Conservation (phyloP, 768 basidiomycete genomes). For the Paxillus rubicundulus region DNA sequence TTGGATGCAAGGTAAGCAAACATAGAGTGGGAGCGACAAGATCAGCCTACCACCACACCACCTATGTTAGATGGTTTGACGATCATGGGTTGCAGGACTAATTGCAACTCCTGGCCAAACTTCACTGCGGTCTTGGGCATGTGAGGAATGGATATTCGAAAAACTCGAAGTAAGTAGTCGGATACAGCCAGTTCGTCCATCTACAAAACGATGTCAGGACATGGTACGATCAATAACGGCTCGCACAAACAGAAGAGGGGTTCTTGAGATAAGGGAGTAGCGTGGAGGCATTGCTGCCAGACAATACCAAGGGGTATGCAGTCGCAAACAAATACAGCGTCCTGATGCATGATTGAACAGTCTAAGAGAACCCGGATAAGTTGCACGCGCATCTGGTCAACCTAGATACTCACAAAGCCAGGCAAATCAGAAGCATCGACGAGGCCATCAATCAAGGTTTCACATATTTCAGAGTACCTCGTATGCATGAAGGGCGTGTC, state of each 20-base stretch:
- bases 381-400: background rate
- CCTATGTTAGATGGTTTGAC: slow-evolving; percentile 73
- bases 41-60: slow-evolving; percentile 55
- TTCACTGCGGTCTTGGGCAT: slow-evolving; percentile 89
- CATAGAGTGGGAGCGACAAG: background rate
- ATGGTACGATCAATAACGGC: background rate
- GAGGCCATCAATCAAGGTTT: slow-evolving; percentile 80
- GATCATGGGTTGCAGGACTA: slow-evolving; percentile 85
- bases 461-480: slow-evolving; percentile 80
- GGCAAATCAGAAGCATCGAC: slow-evolving; percentile 83
- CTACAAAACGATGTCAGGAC: slow-evolving; percentile 37
- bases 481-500: slow-evolving; percentile 54
- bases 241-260: slow-evolving; percentile 61
- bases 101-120: slow-evolving; percentile 85
- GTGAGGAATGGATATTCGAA: slow-evolving; percentile 77
- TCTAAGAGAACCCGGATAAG: slow-evolving; percentile 40
- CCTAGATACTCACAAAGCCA: slow-evolving; percentile 57
- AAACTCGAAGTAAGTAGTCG: slow-evolving; percentile 87
- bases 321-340: slow-evolving; percentile 82
- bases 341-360: slow-evolving; percentile 78
- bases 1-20: slow-evolving; percentile 27
- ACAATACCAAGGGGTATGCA: slow-evolving; percentile 83
- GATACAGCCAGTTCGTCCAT: slow-evolving; percentile 78
- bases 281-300: slow-evolving; percentile 77
- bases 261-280: slow-evolving; percentile 90